phyloP scores from a whole-genome alignment of 2,329 filamentous ascomycete genomes.

The Trichoderma hamatum region DNA sequence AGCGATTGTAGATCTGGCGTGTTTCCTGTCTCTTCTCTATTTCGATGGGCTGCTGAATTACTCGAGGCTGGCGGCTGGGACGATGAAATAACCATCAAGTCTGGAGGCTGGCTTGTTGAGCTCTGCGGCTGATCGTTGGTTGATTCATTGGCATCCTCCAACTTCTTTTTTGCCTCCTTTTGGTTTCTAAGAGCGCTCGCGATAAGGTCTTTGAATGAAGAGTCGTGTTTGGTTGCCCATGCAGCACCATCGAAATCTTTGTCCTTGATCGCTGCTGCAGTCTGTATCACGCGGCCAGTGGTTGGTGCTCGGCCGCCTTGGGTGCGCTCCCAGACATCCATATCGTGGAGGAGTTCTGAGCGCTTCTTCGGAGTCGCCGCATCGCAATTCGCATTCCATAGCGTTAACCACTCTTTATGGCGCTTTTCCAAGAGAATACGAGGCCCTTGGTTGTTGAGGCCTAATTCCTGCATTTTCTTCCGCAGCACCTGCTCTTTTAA shows the following conservation, averaged over 20 bases:
- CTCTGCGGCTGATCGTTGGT: background rate
- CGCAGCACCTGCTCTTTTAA: conserved; percentile 77
- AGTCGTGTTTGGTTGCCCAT: conserved; percentile 73
- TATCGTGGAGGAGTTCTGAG: conserved; percentile 71
- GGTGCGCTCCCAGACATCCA: conserved; percentile 85
- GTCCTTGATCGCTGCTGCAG: conserved; percentile 62
- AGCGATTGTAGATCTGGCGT: background rate
- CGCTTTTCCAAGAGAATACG: conserved; percentile 73
- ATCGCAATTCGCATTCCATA: conserved; percentile 98
- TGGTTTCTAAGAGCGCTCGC: conserved; percentile 68
- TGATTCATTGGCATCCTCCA: conserved; percentile 28
- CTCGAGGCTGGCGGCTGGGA: background rate
- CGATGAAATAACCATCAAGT: background rate
- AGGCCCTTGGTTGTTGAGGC: conserved; percentile 71
- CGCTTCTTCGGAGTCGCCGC: conserved; percentile 72
- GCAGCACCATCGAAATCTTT: conserved; percentile 85
- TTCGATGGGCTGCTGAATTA: background rate
- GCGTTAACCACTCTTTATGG: conserved; percentile 90
- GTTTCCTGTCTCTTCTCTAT: no score
- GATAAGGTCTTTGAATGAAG: conserved; percentile 79
- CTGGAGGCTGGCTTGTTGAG: background rate
- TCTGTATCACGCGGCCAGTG: conserved; percentile 44
- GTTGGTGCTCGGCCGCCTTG: conserved; percentile 65
- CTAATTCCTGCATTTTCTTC: conserved; percentile 80
- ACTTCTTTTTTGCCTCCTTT: conserved; percentile 42